phyloP scores from a whole-genome alignment of 2,329 filamentous ascomycete genomes.

The Colletotrichum sublineola region DNA sequence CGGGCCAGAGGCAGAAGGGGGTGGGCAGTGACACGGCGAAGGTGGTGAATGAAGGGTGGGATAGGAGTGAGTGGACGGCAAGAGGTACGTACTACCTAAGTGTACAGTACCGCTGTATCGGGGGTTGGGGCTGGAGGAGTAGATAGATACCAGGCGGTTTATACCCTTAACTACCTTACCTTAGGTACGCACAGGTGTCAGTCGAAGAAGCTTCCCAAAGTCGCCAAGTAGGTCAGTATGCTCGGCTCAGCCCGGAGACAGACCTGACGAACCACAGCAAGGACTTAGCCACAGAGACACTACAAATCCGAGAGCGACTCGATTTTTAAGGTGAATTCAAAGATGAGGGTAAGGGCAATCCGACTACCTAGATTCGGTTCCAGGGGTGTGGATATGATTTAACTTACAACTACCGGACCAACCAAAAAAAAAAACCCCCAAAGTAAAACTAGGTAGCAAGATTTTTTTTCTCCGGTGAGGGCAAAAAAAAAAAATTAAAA shows the following conservation, averaged over 20 bases:
- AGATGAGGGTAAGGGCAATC: not conserved
- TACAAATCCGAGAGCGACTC: not conserved
- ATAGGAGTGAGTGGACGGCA: not conserved
- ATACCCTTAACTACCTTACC: no score
- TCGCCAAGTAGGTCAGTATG: not conserved
- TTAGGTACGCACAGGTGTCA: not conserved
- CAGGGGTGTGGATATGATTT: not conserved
- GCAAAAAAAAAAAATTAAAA: slow-evolving; percentile 14
- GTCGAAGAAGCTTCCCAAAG: not conserved
- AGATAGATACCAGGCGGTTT: not conserved
- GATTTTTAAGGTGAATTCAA: not conserved
- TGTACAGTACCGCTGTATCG: slow-evolving; percentile 12
- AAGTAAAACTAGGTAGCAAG: no score
- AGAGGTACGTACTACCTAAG: slow-evolving; percentile 25
- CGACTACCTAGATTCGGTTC: slow-evolving; percentile 1
- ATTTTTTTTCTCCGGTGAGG: no score
- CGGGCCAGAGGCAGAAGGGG: slow-evolving; percentile 22
- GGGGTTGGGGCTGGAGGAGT: not conserved
- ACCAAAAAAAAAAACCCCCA: not conserved
- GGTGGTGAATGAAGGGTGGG: slow-evolving; percentile 17
- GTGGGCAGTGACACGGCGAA: not conserved
- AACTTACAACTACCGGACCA: not conserved
- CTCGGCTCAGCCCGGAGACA: not conserved
- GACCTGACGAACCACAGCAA: not conserved
- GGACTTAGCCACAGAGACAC: not conserved